Percentiles rank a stretch among this genome's conserved stretches.
These are phyloP conservation scores for Suhomyces sp. DNA, from an alignment of 805 yeast genomes.

Conservation along the genomic window DNA sequence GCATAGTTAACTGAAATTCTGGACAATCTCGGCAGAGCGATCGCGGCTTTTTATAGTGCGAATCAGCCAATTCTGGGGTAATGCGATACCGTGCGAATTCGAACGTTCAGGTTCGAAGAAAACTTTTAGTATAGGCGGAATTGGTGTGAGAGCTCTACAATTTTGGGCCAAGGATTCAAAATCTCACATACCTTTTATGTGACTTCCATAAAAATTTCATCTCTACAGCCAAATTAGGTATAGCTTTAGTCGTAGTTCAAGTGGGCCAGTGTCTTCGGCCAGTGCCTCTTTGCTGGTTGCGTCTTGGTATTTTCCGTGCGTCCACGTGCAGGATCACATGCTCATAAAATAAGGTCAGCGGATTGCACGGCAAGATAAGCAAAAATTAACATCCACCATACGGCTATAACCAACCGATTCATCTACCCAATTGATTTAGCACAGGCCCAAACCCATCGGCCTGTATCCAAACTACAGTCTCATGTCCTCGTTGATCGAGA, in stretches of 20 bases:
- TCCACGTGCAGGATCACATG: neutral
- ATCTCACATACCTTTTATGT: neutral
- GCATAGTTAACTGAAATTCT: neutral
- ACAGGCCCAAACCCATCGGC: neutral
- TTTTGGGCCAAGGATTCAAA: too few species aligned
- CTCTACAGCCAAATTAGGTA: neutral
- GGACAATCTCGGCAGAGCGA: neutral
- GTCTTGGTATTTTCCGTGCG: neutral
- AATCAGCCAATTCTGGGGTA: neutral
- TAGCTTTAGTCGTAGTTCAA: neutral
- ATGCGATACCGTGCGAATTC: neutral
- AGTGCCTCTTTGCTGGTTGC: neutral
- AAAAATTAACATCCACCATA: neutral
- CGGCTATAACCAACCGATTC: neutral
- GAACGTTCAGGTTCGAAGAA: neutral
- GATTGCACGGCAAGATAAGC: neutral
- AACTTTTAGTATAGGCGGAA: neutral
- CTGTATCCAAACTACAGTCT: neutral
- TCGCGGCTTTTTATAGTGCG: neutral
- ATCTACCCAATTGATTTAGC: neutral
- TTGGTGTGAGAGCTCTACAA: neutral
- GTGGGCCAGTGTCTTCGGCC: neutral
- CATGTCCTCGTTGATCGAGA: constrained; percentile 1
- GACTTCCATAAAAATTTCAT: neutral
- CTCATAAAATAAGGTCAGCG: neutral